Base-by-base conservation (phyloP, 768 basidiomycete species). In the Rhizopogon vinicolor region DNA sequence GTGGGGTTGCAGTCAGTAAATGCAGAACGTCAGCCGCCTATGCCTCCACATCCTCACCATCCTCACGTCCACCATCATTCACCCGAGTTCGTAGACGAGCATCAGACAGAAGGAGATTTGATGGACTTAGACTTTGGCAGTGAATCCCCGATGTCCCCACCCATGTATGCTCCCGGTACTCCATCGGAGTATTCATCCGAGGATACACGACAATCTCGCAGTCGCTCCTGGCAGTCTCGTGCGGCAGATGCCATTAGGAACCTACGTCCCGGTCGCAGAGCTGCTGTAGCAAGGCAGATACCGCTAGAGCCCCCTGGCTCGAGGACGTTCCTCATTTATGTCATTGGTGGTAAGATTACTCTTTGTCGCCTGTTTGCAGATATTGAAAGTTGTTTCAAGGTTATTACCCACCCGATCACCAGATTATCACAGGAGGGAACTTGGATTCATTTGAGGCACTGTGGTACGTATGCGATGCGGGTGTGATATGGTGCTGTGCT, bases 321-420 rank as follows among this genome's bases (percentile, higher is more conserved):
- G 44, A 72, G 91, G 60, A 93, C 91, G 16, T 93, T 93, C 72
- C 75, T 93, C 69, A 93, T 95, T 54, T 94, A 92, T 72, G 92
- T 95, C 57, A 90, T 92, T 66, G 89, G 90, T 50, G 89, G 88
- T 83, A 58, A 49, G 79, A 69, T 8, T 8, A 28, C 44, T 41
- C 8, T 37, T 46, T 49, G 41, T 55, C 7, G 31, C 41, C 35
- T 44, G 13, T 41, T 41, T 25, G 50, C 43, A 61, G 46, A 60
- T 55, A 33, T 44, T 35, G 51, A 33, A 45, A 9, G 29, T 37
- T 55, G 10, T 51, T 43, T 40, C 18, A 58, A 89, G 93, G 93
- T n/a, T 92, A 93, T 64, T 97, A 96, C 66, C 91, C 93, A 1
- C 87, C 89, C 13, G 85, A 91, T 62, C 93, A 96, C 67, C 89